A percentile compares a stretch with the other conserved stretches of the same genome.
These are phyloP conservation scores for Alternaria infectoria DNA, from an alignment of 2,329 filamentous ascomycete species.

Conservation along the genomic window DNA sequence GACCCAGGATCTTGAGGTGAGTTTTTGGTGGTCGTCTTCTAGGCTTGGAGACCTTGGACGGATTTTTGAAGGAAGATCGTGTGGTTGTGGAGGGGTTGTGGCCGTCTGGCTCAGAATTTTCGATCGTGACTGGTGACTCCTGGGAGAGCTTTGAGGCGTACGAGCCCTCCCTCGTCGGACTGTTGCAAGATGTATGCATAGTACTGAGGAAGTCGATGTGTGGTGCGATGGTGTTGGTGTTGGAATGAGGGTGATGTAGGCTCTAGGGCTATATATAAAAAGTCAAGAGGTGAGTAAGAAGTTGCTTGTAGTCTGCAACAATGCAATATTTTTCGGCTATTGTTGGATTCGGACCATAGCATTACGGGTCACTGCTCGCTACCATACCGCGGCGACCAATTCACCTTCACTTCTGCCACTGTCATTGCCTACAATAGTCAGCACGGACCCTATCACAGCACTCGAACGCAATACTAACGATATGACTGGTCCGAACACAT, in stretches of 20 bases:
- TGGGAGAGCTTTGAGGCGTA: neutral
- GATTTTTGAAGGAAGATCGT: neutral
- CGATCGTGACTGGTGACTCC: neutral
- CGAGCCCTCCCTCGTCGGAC: neutral
- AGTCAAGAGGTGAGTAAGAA: neutral
- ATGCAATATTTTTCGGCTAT: neutral
- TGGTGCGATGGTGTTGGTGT: neutral
- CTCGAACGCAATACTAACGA: neutral
- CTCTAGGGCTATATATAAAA: neutral
- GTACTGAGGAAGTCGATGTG: neutral
- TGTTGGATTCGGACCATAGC: neutral
- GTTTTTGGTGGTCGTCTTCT: slow-evolving; percentile 2
- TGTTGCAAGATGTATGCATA: neutral
- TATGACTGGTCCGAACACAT: neutral
- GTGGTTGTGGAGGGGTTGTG: no score
- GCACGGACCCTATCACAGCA: neutral
- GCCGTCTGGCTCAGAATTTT: neutral
- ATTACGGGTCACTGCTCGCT: neutral
- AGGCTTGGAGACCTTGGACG: neutral
- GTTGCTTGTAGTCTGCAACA: neutral
- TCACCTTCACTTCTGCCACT: neutral
- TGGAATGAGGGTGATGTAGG: neutral
- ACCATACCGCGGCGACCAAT: neutral
- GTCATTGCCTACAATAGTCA: neutral
- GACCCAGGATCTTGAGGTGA: slow-evolving; percentile 1